Conservation (phyloP, 495 filamentous ascomycete species). For the Penicillium crystallinum region DNA sequence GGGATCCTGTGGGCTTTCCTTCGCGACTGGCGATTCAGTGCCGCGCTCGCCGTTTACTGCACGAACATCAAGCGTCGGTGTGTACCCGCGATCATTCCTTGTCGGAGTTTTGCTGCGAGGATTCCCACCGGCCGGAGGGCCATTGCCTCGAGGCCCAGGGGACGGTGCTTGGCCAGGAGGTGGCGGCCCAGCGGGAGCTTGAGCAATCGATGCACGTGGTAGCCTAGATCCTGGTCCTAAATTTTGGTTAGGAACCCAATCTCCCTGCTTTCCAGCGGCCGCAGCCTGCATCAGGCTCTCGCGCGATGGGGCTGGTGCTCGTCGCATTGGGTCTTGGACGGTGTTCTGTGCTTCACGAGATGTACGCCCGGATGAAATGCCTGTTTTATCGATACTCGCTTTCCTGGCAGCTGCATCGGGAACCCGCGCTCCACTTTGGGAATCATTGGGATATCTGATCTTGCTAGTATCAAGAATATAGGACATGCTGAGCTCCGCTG, state of each 20-base stretch:
- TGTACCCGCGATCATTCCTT: slow-evolving; percentile 44
- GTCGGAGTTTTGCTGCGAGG: slow-evolving; percentile 58
- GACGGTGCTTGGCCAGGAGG: slow-evolving; percentile 82
- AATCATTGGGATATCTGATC: slow-evolving; percentile 87
- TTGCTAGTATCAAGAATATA: slow-evolving; percentile 93
- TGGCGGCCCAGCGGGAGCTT: slow-evolving; percentile 74
- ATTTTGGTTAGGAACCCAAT: slow-evolving; percentile 25
- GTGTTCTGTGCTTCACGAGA: slow-evolving; percentile 62
- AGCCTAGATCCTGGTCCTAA: slow-evolving; percentile 54
- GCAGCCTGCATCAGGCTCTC: slow-evolving; percentile 43
- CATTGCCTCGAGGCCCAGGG: slow-evolving; percentile 58
- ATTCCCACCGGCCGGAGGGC: slow-evolving; percentile 30
- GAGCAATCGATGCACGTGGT: slow-evolving; percentile 64
- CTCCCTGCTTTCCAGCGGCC: slow-evolving; percentile 28
- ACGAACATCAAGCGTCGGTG: slow-evolving; percentile 48
- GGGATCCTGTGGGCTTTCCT: slow-evolving; percentile 44
- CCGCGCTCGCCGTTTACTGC: slow-evolving; percentile 43
- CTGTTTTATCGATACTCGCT: slow-evolving; percentile 35
- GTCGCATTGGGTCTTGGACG: slow-evolving; percentile 49
- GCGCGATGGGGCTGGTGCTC: slow-evolving; percentile 44
- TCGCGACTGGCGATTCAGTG: slow-evolving; percentile 50
- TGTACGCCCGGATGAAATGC: slow-evolving; percentile 34
- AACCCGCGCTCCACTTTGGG: slow-evolving; percentile 43
- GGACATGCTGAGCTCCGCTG: slow-evolving; percentile 77
- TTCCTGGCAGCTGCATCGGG: slow-evolving; percentile 30